Evolutionary conservation across 371 early-diverging fungal genomes (phyloP).

Genomic region (Apophysomyces ossiformis): DNA sequence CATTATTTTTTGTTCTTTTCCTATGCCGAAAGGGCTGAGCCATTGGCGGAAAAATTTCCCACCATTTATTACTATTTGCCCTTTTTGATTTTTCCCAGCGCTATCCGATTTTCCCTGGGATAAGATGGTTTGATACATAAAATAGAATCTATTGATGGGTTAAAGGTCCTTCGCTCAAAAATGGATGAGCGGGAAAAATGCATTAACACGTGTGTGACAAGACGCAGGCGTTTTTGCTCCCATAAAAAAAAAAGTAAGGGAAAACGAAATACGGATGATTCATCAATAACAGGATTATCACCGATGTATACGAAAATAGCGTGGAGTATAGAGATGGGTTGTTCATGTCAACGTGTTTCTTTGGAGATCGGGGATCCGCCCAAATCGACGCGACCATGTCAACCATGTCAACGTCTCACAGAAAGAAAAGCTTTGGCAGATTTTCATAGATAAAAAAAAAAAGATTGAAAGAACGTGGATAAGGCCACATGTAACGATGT

Average conservation of each 20-base stretch:
- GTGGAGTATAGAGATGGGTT: too few relatives aligned
- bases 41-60: not conserved
- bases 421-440: slow-evolving; percentile 1
- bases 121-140: not conserved
- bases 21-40: not conserved
- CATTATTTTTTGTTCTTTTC: too few relatives aligned
- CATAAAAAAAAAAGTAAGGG: not conserved
- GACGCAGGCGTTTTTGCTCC: too few relatives aligned
- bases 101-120: slow-evolving; percentile 2
- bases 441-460: not conserved
- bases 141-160: not conserved
- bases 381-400: too few relatives aligned
- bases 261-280: not conserved
- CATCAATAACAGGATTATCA: not conserved
- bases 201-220: slow-evolving; percentile 1
- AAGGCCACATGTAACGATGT: slow-evolving; percentile 7
- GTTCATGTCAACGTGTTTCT: too few relatives aligned
- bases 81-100: too few relatives aligned
- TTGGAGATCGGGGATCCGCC: too few relatives aligned
- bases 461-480: slow-evolving; percentile 6
- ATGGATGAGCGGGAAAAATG: slow-evolving; percentile 3
- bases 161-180: not conserved
- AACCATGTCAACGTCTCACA: not conserved
- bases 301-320: not conserved
- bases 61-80: not conserved